Percentiles rank a stretch among this genome's conserved stretches.
These are phyloP conservation scores for Paramarasmius palmivorus DNA, from an alignment of 1,284 basidiomycete genomes.

Conservation along the genomic window DNA sequence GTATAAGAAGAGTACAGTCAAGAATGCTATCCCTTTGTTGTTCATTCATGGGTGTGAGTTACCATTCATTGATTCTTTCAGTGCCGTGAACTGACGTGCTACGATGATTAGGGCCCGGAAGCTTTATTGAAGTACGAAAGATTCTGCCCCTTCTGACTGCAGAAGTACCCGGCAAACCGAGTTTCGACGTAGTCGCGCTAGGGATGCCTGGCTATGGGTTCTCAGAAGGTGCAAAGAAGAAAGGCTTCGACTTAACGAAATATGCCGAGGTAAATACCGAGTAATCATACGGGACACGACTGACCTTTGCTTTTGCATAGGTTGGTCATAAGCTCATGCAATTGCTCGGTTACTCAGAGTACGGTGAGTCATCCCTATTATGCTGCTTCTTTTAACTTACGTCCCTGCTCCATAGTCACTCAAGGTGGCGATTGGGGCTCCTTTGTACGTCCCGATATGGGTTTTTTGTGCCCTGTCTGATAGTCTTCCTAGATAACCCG, in stretches of 20 bases:
- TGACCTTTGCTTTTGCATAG: conserved; percentile 20
- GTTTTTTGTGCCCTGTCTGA: neutral
- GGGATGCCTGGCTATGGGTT: conserved; percentile 55
- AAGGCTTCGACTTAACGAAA: conserved; percentile 28
- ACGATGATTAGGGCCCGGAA: conserved; percentile 53
- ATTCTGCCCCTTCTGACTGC: conserved; percentile 48
- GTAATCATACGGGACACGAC: neutral
- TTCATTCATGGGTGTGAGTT: conserved; percentile 55
- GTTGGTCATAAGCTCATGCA: conserved; percentile 47
- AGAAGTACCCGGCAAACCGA: conserved; percentile 29
- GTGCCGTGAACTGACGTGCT: neutral
- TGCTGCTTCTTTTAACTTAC: neutral
- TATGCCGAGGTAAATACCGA: conserved; percentile 35
- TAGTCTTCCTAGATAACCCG: conserved; percentile 27
- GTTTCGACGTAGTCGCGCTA: conserved; percentile 49
- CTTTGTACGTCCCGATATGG: conserved; percentile 27
- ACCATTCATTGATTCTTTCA: neutral
- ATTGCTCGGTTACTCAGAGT: conserved; percentile 45
- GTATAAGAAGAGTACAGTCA: conserved; percentile 42
- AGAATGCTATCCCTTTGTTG: conserved; percentile 47
- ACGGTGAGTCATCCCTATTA: conserved; percentile 23
- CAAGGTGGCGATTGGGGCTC: conserved; percentile 51
- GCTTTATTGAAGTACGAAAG: conserved; percentile 56
- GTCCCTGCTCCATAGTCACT: conserved; percentile 29
- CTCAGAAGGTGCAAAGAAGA: conserved; percentile 40